Percentiles rank a stretch among this genome's conserved stretches.
phyloP scores from a whole-genome alignment of 108 stramenopile genomes.

The Fistulifera pelliculosa region DNA sequence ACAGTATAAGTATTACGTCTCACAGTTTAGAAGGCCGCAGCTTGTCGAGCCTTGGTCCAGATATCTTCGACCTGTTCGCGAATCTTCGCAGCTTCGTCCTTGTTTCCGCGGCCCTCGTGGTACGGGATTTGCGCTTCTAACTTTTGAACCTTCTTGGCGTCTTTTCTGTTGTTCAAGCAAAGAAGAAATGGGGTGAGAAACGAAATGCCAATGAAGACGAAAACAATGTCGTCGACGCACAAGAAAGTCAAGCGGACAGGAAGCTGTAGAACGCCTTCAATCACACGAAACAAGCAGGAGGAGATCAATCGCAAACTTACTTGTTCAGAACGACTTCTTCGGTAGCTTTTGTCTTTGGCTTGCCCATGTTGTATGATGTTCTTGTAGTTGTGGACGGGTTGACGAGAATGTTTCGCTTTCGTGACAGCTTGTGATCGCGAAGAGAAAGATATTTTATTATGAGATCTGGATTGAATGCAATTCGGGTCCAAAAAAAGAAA shows the following conservation, averaged over 20 bases:
- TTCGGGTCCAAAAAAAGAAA: too few species aligned
- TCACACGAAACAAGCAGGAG: too few species aligned
- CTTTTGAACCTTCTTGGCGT: constrained; percentile 77
- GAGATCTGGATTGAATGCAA: too few species aligned
- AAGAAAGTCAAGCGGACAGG: background rate
- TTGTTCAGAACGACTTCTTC: constrained; percentile 6
- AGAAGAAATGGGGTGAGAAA: too few species aligned
- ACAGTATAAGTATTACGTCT: too few species aligned
- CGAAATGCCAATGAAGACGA: too few species aligned
- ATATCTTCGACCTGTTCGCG: constrained; percentile 57
- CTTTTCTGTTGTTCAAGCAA: too few species aligned
- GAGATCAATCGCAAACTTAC: constrained; percentile 5
- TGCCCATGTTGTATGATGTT: constrained; percentile 3
- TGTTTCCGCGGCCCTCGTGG: constrained; percentile 76
- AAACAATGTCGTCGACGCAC: too few species aligned
- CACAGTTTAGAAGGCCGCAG: constrained; percentile 13
- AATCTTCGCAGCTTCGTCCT: constrained; percentile 75
- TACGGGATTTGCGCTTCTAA: constrained; percentile 73
- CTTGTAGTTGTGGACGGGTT: background rate
- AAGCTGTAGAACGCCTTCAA: background rate
- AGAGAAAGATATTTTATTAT: too few species aligned
- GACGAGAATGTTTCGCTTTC: too few species aligned
- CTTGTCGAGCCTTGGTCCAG: constrained; percentile 59
- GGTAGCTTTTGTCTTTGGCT: background rate
- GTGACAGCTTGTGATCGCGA: too few species aligned